Conservation (phyloP, 345 rosid genomes). For the Microcos paniculata region DNA sequence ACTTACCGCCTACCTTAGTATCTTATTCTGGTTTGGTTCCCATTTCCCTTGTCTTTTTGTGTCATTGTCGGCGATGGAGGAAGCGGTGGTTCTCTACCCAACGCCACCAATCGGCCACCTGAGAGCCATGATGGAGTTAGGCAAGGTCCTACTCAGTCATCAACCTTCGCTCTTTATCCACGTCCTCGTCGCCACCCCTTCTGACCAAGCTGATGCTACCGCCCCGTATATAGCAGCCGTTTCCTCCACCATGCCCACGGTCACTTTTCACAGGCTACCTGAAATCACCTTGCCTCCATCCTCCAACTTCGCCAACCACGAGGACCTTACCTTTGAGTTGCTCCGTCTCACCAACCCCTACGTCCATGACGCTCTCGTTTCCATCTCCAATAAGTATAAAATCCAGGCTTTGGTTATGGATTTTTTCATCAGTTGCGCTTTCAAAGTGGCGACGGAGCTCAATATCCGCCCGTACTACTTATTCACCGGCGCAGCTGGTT, state of each 20-base stretch:
- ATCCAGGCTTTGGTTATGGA: conserved; percentile 32
- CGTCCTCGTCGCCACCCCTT: conserved; percentile 40
- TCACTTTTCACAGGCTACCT: conserved; percentile 52
- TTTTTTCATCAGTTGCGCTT: conserved; percentile 24
- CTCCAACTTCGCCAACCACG: conserved; percentile 30
- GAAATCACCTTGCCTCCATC: conserved; percentile 23
- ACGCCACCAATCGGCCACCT: conserved; percentile 69
- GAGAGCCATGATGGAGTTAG: conserved; percentile 71
- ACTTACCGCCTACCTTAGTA: no score
- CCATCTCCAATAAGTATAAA: conserved; percentile 16
- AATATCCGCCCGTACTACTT: conserved; percentile 31
- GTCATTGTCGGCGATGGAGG: conserved; percentile 8
- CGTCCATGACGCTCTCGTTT: conserved; percentile 17
- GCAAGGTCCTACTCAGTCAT: conserved; percentile 45
- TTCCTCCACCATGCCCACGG: conserved; percentile 39
- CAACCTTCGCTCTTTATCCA: conserved; percentile 53
- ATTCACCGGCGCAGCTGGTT: conserved; percentile 18
- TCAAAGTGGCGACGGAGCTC: conserved; percentile 24
- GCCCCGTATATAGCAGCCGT: conserved; percentile 34
- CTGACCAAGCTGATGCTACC: conserved; percentile 45
- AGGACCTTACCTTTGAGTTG: conserved; percentile 13
- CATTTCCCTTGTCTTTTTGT: no score
- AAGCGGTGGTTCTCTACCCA: conserved; percentile 61
- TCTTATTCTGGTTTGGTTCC: no score
- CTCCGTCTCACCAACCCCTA: conserved; percentile 21